Base-by-base conservation (phyloP, 2,329 filamentous ascomycete species). In the Trichophyton equinum region DNA sequence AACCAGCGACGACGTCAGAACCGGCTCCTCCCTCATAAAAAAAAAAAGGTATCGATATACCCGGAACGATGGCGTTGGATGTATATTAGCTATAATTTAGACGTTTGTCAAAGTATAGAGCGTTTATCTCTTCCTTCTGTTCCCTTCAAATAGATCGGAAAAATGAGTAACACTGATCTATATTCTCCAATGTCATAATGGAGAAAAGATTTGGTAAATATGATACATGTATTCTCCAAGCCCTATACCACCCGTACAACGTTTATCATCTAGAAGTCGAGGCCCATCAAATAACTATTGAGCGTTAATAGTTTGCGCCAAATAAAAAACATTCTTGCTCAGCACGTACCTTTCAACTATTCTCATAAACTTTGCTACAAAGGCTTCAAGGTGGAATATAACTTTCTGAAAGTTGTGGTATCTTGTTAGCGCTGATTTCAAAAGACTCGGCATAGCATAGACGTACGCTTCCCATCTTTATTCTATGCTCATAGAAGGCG, bases 281-380 rank as follows among this genome's bases (percentile, higher is more conserved):
- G 58, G 3, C 65, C 65, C 62, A 65, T 66, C 55, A 65, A 58
- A 38, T 66, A 65, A 27, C 65, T 66, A 20, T 42, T 46, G n/a
- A 57, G 25, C 11, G 22, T 53, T 53, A 53, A 25, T 8, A 30
- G n/a, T n/a, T 7, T 15, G 6, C n/a, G 6, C 40, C 40, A 44
- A 44, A 2, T 30, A 13, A n/a, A 25, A 27, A 27, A 15, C 2
- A 51, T 27, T 27, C 5, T n/a, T 7, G 3, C 22, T 15, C 13
- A 30, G 53, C n/a, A 71, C 77, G 65, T 85, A 95, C 85, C 91
- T 92, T 78, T 99, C 94, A 65, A 92, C 83, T 67, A 97, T 84
- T 67, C 92, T 84, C 92, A 99, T 97, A 73, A 97, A 96, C 77
- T 96, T 97, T 62, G 92, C 92, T 62, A 99, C 94, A 75, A 99